phyloP scores from a whole-genome alignment of 2,329 filamentous ascomycete species.

The Pseudopithomyces maydicus region DNA sequence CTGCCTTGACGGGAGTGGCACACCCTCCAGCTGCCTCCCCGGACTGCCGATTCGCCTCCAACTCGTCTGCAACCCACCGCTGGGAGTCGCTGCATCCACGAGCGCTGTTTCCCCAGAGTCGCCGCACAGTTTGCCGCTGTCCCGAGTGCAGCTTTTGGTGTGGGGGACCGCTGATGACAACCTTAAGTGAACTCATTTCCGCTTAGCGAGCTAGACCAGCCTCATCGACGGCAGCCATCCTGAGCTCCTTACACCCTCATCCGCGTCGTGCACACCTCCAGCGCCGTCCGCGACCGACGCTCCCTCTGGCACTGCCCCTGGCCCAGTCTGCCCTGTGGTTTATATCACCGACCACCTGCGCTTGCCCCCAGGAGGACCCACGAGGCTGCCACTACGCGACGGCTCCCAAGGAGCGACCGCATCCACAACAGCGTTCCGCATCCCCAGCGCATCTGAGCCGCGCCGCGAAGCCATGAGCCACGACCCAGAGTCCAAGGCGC shows the following conservation, averaged over 20 bases:
- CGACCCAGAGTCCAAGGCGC: constrained; percentile 30
- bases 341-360: constrained; percentile 13
- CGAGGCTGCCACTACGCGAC: constrained; percentile 35
- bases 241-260: constrained; percentile 4
- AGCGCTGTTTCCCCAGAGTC: not conserved
- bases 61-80: not conserved
- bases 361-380: constrained; percentile 1
- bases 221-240: constrained; percentile 10
- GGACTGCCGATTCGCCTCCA: not conserved
- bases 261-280: constrained; percentile 4
- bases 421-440: constrained; percentile 19
- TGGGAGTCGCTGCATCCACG: not conserved
- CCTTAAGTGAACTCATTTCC: constrained; percentile 12
- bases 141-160: not conserved
- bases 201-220: constrained; percentile 13
- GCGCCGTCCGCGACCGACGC: constrained; percentile 25
- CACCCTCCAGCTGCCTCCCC: not conserved
- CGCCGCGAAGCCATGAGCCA: constrained; percentile 44
- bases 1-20: constrained; percentile 3
- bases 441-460: constrained; percentile 21
- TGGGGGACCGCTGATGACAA: constrained; percentile 7
- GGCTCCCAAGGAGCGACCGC: constrained; percentile 25
- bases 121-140: not conserved
- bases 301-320: constrained; percentile 30
- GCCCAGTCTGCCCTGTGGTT: constrained; percentile 21